Evolutionary conservation across 345 rosid genomes (phyloP), one percentile per base, ranked within the genome.

Genomic region (Isatis tinctoria): DNA sequence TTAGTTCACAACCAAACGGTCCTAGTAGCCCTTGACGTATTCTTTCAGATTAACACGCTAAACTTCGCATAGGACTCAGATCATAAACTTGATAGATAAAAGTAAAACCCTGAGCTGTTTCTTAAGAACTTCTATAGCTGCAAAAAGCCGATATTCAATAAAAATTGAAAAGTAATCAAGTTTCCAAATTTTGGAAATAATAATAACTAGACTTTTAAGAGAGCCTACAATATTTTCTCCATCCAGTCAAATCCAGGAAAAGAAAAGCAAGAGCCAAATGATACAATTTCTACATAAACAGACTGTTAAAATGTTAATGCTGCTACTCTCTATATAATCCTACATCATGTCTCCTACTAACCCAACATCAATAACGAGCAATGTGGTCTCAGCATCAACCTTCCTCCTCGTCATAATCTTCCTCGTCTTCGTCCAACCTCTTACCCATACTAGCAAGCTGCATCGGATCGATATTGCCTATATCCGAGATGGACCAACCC

Each of bases 381-480:
- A 48, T 30, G 20, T 14, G 37, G 9, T 49, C 62, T 60, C 36
- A 18, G 10, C 14, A 30, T 78, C 71, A 94, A 69, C 81, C 87
- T 82, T 90, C 97, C 80, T 90, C 97, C 78, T 74, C 78, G 26
- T 95, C 99, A 6, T 95, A 92, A 80, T 95, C 97, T 82, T 95
- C 98, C 9, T 91, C 95, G 0, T 91, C 98, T 78, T 95, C 97
- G 27, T 95, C 93, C 73, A 88, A 73, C 71, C 88, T 83, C 73
- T 74, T 78, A 68, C 92, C 70, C 6, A 88, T 80, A 69, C 79
- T 87, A 32, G 89, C 90, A 37, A 94, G 87, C 76, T 94, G 93
- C 78, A 91, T 69, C 44, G 97, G 97, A 82, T 94, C 93, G 10
- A 94, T 94, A 78, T 85, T 86, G 64, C 86, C 89, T 80, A 91